phyloP scores from a whole-genome alignment of 139 green algal genomes.

The Nannochloris sp. region DNA sequence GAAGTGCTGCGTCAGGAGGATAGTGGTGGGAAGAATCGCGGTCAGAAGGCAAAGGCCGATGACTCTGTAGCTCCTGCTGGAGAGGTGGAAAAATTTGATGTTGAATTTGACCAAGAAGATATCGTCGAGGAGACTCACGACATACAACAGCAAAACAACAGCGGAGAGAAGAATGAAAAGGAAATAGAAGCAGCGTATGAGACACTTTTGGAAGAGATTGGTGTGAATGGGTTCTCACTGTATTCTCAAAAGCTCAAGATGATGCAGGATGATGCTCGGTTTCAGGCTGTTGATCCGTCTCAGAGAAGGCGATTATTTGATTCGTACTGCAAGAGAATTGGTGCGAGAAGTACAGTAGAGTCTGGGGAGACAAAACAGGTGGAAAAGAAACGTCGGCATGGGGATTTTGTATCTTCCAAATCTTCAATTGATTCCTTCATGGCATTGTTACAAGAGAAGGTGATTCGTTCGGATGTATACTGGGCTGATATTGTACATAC shows the following conservation, averaged over 20 bases:
- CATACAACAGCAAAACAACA: not conserved
- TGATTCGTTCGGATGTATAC: slow-evolving; percentile 20
- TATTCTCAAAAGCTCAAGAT: slow-evolving; percentile 64
- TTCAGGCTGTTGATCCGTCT: slow-evolving; percentile 36
- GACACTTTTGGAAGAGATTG: slow-evolving; percentile 53
- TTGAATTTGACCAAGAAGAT: slow-evolving; percentile 34
- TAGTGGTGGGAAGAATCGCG: not conserved
- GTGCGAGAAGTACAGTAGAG: slow-evolving; percentile 5
- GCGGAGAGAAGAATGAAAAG: not conserved
- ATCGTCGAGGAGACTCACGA: not conserved
- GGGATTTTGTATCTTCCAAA: not conserved
- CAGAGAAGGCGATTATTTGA: slow-evolving; percentile 68
- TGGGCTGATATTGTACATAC: not conserved
- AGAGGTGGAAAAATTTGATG: slow-evolving; percentile 21
- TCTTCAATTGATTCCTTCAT: slow-evolving; percentile 31
- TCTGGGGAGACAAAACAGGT: no score
- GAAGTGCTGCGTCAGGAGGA: not conserved
- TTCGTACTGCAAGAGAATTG: slow-evolving; percentile 56
- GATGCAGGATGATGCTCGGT: slow-evolving; percentile 51
- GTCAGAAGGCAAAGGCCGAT: not conserved
- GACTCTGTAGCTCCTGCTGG: not conserved
- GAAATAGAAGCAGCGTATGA: slow-evolving; percentile 36
- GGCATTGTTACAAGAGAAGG: slow-evolving; percentile 51
- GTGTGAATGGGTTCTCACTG: slow-evolving; percentile 48
- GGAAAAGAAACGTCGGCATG: not conserved